Percentiles rank a stretch among this genome's conserved stretches.
phyloP scores from a whole-genome alignment of 129 eudicot genomes.

The Escallonia herrerae region DNA sequence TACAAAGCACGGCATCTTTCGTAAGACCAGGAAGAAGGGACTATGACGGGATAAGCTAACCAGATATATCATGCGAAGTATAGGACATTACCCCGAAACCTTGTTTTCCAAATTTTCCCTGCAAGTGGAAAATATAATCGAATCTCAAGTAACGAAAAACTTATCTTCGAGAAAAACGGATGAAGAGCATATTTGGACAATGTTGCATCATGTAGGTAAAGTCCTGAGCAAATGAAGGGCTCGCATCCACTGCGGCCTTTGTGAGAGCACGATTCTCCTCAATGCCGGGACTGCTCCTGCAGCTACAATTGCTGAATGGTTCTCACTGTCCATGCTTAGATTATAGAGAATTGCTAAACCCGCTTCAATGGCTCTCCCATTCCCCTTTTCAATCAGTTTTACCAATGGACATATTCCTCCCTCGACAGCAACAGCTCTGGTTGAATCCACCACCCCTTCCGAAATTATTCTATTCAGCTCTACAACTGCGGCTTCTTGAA shows the following conservation, averaged over 20 bases:
- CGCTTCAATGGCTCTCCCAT: conserved; percentile 56
- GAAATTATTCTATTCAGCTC: conserved; percentile 69
- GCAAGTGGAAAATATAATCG: too few relatives aligned
- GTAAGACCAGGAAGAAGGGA: too few relatives aligned
- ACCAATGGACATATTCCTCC: conserved; percentile 73
- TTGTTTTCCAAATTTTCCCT: too few relatives aligned
- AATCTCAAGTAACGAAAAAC: too few relatives aligned
- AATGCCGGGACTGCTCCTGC: conserved; percentile 73
- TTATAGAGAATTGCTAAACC: conserved; percentile 60
- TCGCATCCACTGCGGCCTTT: conserved; percentile 58
- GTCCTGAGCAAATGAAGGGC: conserved; percentile 73
- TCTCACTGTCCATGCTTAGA: conserved; percentile 72
- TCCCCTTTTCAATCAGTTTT: conserved; percentile 62
- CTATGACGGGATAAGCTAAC: too few relatives aligned
- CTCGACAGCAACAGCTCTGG: conserved; percentile 42
- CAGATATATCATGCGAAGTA: too few relatives aligned
- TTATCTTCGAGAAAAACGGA: too few relatives aligned
- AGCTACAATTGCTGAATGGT: conserved; percentile 63
- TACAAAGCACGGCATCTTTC: too few relatives aligned
- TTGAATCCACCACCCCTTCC: conserved; percentile 59
- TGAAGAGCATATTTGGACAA: too few relatives aligned
- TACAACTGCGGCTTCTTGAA: conserved; percentile 55
- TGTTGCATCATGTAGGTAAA: conserved; percentile 44
- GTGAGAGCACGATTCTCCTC: conserved; percentile 48
- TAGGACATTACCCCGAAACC: too few relatives aligned